Evolutionary conservation across 495 filamentous ascomycete species (phyloP).

Genomic region (Neurospora africana): DNA sequence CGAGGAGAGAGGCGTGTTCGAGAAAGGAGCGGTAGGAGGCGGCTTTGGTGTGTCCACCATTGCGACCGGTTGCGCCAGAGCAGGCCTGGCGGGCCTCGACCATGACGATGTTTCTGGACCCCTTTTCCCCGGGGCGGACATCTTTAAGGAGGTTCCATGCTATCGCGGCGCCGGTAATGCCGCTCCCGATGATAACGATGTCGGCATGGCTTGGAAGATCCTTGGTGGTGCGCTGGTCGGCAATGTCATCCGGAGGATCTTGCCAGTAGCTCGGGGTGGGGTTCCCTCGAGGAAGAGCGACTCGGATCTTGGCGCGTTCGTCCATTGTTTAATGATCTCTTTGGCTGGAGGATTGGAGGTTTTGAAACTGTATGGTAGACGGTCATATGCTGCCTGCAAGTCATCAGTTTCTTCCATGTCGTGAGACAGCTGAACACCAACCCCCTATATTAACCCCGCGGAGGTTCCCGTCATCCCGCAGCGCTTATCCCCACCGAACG

Average conservation of each 20-base stretch:
- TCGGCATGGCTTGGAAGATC: conserved; percentile 39
- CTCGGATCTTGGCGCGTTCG: conserved; percentile 31
- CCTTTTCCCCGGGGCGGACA: background rate
- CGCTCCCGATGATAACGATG: conserved; percentile 57
- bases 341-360: too few relatives aligned
- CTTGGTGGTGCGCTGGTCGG: conserved; percentile 39
- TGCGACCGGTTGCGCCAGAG: conserved; percentile 51
- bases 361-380: too few relatives aligned
- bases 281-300: conserved; percentile 41
- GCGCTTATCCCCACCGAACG: background rate
- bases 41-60: conserved; percentile 56
- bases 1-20: conserved; percentile 28
- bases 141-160: conserved; percentile 45
- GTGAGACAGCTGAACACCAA: background rate
- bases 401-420: background rate
- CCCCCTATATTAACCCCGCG: background rate
- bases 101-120: conserved; percentile 34
- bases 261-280: conserved; percentile 68
- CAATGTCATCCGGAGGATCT: conserved; percentile 45
- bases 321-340: conserved; percentile 26
- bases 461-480: background rate
- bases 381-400: background rate
- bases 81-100: conserved; percentile 48
- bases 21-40: conserved; percentile 49
- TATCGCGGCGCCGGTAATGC: conserved; percentile 54